Base-by-base conservation (phyloP, 1,284 basidiomycete species). In the Leccinum fallax region DNA sequence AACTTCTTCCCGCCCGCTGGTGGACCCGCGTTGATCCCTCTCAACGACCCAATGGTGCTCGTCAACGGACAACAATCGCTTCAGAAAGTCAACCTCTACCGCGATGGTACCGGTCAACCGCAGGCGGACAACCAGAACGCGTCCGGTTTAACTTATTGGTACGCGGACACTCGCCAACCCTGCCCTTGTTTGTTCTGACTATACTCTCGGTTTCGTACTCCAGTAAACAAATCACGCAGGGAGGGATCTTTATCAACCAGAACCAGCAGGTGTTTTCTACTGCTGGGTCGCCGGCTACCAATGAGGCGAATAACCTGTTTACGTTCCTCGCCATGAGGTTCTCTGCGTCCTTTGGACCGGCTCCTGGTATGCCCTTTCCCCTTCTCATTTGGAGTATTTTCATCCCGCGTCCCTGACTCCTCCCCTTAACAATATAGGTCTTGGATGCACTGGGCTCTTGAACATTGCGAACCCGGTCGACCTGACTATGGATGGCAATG, bases 301-400 rank as follows among this genome's bases (percentile, higher is more conserved):
- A 40, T 21, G 11, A 13, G 58, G 69, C 70, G 8, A 70, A 61
- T 10, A 70, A 63, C 30, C 40, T 70, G 53, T 70, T 73, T 54
- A 73, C 71, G 13, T 70, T 73, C 60, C 63, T 73, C 19, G 63
- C 71, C 15, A 67, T 66, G 71, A 69, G 69, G 51, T 72, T 70
- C 46, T 72, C 71, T 2, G 34, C 46, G 10, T 55, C 71, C 1
- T 62, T 70, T 54, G 70, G 68, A 13, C 70, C 71, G 26, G 60
- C 57, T 34, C 69, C 69, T 11, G 69, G 69, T 73, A 3, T 5
- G 64, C 60, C n/a, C 36, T 38, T 19, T 6, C 5, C 3, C 30
- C 21, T 15, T 21, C 46, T 24, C 46, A 21, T 48, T 21, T 24
- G 21, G 46, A 9, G 21, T 24, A 48, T 8, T 24, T 46, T 48